phyloP scores from a whole-genome alignment of 1,139 yeast species.

The Debaryomycetaceae sp. region DNA sequence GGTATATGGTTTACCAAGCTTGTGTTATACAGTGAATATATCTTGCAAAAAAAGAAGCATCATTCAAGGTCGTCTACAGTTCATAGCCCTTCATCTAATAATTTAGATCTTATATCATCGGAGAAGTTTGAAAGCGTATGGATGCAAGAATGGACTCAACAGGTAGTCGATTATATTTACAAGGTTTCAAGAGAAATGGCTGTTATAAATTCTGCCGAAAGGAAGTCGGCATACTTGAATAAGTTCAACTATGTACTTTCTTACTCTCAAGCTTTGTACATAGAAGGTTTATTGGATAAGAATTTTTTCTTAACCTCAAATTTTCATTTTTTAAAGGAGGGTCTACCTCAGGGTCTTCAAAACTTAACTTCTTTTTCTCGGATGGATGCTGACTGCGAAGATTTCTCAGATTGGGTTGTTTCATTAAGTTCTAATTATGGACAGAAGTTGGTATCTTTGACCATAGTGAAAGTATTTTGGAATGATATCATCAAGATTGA shows the following conservation, averaged over 20 bases:
- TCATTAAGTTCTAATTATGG: slow-evolving; percentile 33
- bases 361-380: slow-evolving; percentile 17
- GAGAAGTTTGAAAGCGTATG: slow-evolving; percentile 55
- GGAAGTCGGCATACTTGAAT: slow-evolving; percentile 45
- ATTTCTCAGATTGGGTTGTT: slow-evolving; percentile 8
- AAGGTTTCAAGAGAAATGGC: slow-evolving; percentile 44
- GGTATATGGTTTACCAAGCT: slow-evolving; percentile 92
- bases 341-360: slow-evolving; percentile 42
- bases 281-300: slow-evolving; percentile 65
- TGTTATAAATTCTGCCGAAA: slow-evolving; percentile 22
- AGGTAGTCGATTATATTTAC: slow-evolving; percentile 59
- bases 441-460: slow-evolving; percentile 42
- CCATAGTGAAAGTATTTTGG: slow-evolving; percentile 72
- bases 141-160: slow-evolving; percentile 88
- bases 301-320: slow-evolving; percentile 62
- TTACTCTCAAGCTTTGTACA: slow-evolving; percentile 60
- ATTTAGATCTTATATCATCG: slow-evolving; percentile 8
- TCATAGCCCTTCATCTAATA: slow-evolving; percentile 8
- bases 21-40: slow-evolving; percentile 76
- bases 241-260: slow-evolving; percentile 59
- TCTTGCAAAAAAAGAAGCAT: slow-evolving; percentile 58
- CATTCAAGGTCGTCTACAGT: slow-evolving; percentile 13
- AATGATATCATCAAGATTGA: slow-evolving; percentile 53
- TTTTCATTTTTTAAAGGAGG: slow-evolving; percentile 52
- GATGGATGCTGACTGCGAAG: slow-evolving; percentile 10